phyloP scores from a whole-genome alignment of 768 basidiomycete species.

The Xanthoconium purpureum region DNA sequence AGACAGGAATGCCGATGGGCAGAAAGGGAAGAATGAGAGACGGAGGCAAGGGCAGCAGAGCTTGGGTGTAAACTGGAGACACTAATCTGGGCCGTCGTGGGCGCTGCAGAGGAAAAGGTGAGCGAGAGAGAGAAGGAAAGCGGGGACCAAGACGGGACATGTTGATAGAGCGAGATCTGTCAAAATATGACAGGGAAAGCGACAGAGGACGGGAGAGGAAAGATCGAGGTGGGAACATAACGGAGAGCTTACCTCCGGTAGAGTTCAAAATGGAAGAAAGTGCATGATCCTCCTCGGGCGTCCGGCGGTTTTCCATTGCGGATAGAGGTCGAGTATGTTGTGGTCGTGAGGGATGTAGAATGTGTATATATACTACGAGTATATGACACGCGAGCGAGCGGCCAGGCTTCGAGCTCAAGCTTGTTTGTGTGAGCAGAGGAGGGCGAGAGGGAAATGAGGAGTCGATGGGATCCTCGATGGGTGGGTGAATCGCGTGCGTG shows the following conservation, averaged over 20 bases:
- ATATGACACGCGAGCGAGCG: neutral
- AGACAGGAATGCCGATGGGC: neutral
- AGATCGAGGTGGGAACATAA: slow-evolving; percentile 8
- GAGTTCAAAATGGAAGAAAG: slow-evolving; percentile 9
- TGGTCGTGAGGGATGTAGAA: neutral
- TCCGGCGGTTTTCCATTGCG: slow-evolving; percentile 27
- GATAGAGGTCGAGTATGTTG: neutral
- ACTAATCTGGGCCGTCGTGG: neutral
- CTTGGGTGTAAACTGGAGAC: neutral
- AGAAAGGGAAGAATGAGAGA: neutral
- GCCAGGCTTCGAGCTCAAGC: neutral
- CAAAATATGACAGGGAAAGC: slow-evolving; percentile 7
- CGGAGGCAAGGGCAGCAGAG: neutral
- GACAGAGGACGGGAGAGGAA: slow-evolving; percentile 5
- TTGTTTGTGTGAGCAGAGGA: too few species aligned
- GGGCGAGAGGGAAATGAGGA: neutral
- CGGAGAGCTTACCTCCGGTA: slow-evolving; percentile 29
- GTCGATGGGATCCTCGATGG: slow-evolving; percentile 14
- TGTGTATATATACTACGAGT: slow-evolving; percentile 4
- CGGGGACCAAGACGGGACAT: neutral
- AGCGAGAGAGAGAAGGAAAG: slow-evolving; percentile 2
- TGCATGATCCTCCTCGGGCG: slow-evolving; percentile 9
- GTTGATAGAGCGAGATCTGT: slow-evolving; percentile 17
- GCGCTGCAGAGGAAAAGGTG: slow-evolving; percentile 4
- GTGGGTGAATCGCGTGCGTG: slow-evolving; percentile 10